These are phyloP conservation scores for Blastobotrys apis DNA, from an alignment of 1,139 yeast species.

Conservation along the genomic window DNA sequence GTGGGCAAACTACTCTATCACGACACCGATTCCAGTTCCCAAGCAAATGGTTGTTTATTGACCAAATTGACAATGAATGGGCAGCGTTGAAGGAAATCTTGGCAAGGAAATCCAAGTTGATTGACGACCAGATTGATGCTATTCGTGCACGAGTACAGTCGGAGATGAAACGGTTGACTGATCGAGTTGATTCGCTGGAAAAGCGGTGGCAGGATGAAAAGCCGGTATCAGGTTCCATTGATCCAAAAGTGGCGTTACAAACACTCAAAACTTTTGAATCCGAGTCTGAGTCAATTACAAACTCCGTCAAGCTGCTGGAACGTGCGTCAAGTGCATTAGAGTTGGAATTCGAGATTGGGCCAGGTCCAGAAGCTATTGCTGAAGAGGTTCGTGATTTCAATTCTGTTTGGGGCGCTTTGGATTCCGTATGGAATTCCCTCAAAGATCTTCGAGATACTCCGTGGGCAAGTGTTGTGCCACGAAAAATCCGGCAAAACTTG, in stretches of 20 bases:
- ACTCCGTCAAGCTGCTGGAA: constrained; percentile 33
- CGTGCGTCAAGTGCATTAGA: constrained; percentile 45
- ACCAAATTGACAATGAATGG: constrained; percentile 56
- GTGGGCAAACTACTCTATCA: constrained; percentile 46
- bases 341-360: constrained; percentile 36
- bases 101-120: constrained; percentile 36
- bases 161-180: constrained; percentile 42
- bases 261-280: constrained; percentile 44
- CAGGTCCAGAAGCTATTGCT: constrained; percentile 35
- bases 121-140: constrained; percentile 45
- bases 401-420: constrained; percentile 63
- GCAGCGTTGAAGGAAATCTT: constrained; percentile 45
- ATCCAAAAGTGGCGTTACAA: constrained; percentile 51
- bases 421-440: constrained; percentile 51
- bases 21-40: constrained; percentile 50
- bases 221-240: constrained; percentile 45
- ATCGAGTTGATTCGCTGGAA: constrained; percentile 32
- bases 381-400: constrained; percentile 57
- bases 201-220: constrained; percentile 50
- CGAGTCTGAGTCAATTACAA: constrained; percentile 27
- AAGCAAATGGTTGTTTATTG: constrained; percentile 55
- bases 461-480: constrained; percentile 53
- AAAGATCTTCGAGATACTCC: constrained; percentile 41
- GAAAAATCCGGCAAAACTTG: constrained; percentile 46
- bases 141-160: constrained; percentile 43